Evolutionary conservation across 805 yeast genomes (phyloP), one percentile per base, ranked within the genome.

Genomic region (Metschnikowia gelsemii): DNA sequence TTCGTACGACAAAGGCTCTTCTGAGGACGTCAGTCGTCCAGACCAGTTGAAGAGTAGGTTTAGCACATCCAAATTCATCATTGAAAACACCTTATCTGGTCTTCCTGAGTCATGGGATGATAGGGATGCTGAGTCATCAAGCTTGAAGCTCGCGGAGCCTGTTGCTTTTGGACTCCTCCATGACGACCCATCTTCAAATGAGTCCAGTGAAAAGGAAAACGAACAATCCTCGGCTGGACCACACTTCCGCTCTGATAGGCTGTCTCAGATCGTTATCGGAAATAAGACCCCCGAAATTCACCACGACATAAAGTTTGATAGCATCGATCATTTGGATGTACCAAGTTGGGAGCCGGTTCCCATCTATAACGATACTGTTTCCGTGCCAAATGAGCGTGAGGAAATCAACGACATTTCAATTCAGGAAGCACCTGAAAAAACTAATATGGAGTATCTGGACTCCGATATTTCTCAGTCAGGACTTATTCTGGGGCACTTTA

Each of bases 81-180:
- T 50, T 11, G 54, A 48, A 17, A 46, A 48, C 32, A 50, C 54
- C 1, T 43, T 50, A 16, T 46, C 50, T n/a, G 52, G 54, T 8
- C 50, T 50, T 4, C 38, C 50, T 2, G 51, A 50, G 8, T 26
- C 36, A 8, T 35, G 42, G 35, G 21, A 14, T 12, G 38, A 32
- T 4, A 22, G 8, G 8, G n/a, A 24, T 8, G 26, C 18, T 11
- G 16, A 17, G 1, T 21, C 24, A 3, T 19, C 39, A 3, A 14
- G 17, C 14, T 17, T 50, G 31, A 32, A 34, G 11, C 24, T 50
- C 3, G 54, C 50, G 2, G 54, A 48, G 33, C 54, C 54, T n/a
- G 48, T 48, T 2, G 54, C 49, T 4, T 48, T 50, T 23, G 54
- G 47, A 1, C 32, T 35, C 8, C 29, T 45, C 26, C 32, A 29